phyloP scores from a whole-genome alignment of 768 basidiomycete species.

The Collybia sordida region DNA sequence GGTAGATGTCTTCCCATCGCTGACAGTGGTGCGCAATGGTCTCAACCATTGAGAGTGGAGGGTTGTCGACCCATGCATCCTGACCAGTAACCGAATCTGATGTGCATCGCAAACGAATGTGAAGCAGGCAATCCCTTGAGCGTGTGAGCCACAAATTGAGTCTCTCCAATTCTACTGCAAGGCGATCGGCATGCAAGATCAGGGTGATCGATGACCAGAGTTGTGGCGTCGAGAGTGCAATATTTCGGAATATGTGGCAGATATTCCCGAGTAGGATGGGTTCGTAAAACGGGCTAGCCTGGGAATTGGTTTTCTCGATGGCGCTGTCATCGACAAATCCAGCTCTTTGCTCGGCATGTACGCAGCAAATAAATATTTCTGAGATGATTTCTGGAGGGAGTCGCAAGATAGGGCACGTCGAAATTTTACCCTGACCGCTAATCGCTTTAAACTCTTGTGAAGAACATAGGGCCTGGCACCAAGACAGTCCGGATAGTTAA shows the following conservation, averaged over 20 bases:
- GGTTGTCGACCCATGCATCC: background rate
- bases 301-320: background rate
- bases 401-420: background rate
- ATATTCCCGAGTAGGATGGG: constrained; percentile 10
- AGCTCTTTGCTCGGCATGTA: background rate
- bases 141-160: constrained; percentile 8
- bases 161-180: background rate
- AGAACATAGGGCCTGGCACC: too few species aligned
- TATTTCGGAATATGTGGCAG: constrained; percentile 1
- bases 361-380: constrained; percentile 4
- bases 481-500: too few species aligned
- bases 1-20: constrained; percentile 8
- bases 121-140: constrained; percentile 1
- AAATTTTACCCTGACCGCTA: background rate
- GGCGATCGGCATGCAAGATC: background rate
- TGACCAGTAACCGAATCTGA: background rate
- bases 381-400: constrained; percentile 12
- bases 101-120: constrained; percentile 3
- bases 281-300: background rate
- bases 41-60: constrained; percentile 1
- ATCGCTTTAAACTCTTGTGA: too few species aligned
- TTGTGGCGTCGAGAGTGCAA: constrained; percentile 7
- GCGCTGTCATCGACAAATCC: too few species aligned
- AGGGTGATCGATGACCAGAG: constrained; percentile 9
- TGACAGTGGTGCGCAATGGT: constrained; percentile 1